Evolutionary conservation across 257 asterid genomes (phyloP).

Genomic region (Solanum chmielewskii): DNA sequence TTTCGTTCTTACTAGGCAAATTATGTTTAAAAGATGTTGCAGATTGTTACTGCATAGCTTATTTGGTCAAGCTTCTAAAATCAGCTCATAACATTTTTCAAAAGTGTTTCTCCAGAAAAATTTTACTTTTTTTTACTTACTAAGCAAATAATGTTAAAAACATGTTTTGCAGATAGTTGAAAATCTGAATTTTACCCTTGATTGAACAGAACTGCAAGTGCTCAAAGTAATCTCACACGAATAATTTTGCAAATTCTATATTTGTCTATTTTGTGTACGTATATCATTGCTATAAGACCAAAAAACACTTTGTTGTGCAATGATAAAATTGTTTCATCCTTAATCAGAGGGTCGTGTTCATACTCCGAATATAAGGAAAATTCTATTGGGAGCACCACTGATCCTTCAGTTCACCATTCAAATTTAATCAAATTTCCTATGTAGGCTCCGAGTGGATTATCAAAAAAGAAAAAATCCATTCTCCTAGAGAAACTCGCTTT

Average conservation of each 20-base stretch:
- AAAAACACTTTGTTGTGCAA: not conserved
- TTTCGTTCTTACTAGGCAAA: not conserved
- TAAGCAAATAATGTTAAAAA: not conserved
- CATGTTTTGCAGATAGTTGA: not conserved
- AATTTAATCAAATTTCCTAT: not conserved
- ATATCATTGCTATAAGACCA: too few species aligned
- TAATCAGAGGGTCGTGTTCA: not conserved
- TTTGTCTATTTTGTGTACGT: too few species aligned
- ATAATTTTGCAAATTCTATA: not conserved
- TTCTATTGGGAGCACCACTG: too few species aligned
- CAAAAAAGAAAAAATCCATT: not conserved
- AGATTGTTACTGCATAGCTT: not conserved
- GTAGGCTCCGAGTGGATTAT: not conserved
- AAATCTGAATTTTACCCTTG: not conserved
- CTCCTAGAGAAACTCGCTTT: not conserved
- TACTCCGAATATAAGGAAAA: too few species aligned
- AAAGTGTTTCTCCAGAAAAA: not conserved
- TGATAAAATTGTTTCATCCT: not conserved
- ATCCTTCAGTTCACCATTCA: not conserved
- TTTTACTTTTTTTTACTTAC: too few species aligned
- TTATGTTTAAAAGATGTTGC: not conserved
- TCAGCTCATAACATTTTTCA: not conserved
- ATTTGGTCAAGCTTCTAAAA: not conserved
- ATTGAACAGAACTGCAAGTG: not conserved
- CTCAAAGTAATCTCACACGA: not conserved